phyloP scores from a whole-genome alignment of 1,284 basidiomycete genomes.

The Leccinum pachyderme region DNA sequence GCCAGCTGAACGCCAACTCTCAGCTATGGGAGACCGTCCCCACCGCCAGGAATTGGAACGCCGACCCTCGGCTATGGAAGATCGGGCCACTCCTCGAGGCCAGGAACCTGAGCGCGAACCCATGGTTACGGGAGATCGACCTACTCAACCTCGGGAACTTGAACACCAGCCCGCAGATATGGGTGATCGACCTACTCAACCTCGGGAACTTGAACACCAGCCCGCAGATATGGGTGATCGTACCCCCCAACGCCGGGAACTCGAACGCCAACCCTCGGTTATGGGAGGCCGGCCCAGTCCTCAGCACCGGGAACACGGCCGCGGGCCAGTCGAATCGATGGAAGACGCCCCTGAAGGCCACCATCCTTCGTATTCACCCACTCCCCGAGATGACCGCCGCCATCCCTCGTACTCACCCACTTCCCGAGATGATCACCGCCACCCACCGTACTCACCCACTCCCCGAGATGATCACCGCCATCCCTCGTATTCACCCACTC shows the following conservation, averaged over 20 bases:
- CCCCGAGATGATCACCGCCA: conserved; percentile 7
- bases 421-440: conserved; percentile 6
- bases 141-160: neutral
- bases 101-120: neutral
- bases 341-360: conserved; percentile 12
- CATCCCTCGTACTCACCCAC: conserved; percentile 18
- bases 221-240: conserved; percentile 8
- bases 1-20: neutral
- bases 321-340: neutral
- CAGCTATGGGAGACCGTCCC: neutral
- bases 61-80: neutral
- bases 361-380: conserved; percentile 18
- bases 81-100: neutral
- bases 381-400: conserved; percentile 7
- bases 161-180: conserved; percentile 1
- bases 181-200: neutral
- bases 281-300: neutral
- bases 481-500: conserved; percentile 17
- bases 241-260: neutral
- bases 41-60: neutral
- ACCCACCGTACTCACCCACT: conserved; percentile 17
- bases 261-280: no score
- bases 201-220: neutral
- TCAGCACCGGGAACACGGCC: neutral
- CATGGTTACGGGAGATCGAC: neutral